Evolutionary conservation across 495 filamentous ascomycete genomes (phyloP), one percentile per base, ranked within the genome.

Genomic region (Xylaria curta): DNA sequence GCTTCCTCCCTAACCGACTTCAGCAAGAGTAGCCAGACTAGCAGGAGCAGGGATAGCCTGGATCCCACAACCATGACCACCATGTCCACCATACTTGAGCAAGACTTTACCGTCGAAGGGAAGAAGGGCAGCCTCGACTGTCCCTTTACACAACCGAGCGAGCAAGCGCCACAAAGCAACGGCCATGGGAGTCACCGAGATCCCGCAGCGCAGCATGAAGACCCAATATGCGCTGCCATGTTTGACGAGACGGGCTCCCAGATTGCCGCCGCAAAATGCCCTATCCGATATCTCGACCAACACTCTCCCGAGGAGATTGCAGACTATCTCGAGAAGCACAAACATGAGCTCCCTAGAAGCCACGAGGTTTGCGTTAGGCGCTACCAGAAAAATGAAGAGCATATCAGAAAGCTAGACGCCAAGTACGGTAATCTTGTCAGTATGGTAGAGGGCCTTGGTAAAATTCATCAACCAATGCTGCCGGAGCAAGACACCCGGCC

Each of bases 241-340:
- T 83, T 84, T 74, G 84, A 87, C 40, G 86, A 88, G 51, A 79
- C 82, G 21, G 73, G 79, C 65, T 89, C 89, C 0, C 85, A 85
- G 28, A 80, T 83, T 40, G 86, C 87, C 10, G 82, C 84, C 19
- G 85, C 89, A 40, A 90, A 91, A 76, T 97, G 94, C 80, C 94
- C 94, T 1, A 97, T 97, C 72, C 91, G 94, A 44, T 97, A 91
- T 78, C 82, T 97, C 72, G 90, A 97, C 76, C 90, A 97, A 78
- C 93, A 97, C 78, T 93, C 93, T 1, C 94, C 94, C 1, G 93
- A 97, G 83, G 94, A 97, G 79, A 89, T 97, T 60, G 94, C 94
- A 19, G 85, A 90, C 71, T 97, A 97, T 76, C 91, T 97, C 67
- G 92, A 97, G 78, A 91, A 88, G 28, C 94, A 97, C 82, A 97